Evolutionary conservation across 441 rosid species (phyloP), one percentile per base, ranked within the genome.

Genomic region (Croton setiger): DNA sequence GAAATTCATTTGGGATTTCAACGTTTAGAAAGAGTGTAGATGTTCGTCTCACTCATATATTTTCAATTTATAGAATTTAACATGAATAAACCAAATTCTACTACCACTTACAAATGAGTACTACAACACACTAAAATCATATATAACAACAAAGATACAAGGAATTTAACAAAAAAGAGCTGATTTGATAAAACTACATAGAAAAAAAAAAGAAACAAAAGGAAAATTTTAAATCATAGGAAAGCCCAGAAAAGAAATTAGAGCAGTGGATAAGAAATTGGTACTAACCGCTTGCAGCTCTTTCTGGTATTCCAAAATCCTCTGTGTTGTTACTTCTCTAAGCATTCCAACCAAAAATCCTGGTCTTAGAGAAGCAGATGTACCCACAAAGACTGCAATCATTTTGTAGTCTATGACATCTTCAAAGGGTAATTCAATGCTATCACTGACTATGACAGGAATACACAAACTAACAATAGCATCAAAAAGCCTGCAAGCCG

Each of bases 401-500:
- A 82, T 91, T 68, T 78, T 86, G 64, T 94, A 91, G 73, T 91
- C 90, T 80, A 91, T 90, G 52, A 77, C 76, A 76, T 91, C 93
- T 82, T 94, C 97, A 63, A 90, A 92, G 45, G 98, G 98, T 75
- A 94, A 74, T 85, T 94, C 97, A 7, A 94, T 91, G 54, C 79
- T 81, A 71, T 90, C 92, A 76, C 97, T 94, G 43, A 91, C 76
- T 52, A 94, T 87, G 64, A 94, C 92, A 0, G 98, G 98, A 58
- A 94, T 80, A 71, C 98, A 94, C 86, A 91, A 78, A 79, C 98
- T 94, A 73, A 94, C 96, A 20, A 94, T 94, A 62, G 98, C 75
- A 85, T 94, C 98, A 75, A 94, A 94, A 20, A 94, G 91, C 55
- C 98, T 83, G 80, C 97, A 88, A 33, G 97, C 96, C 4, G 98